Evolutionary conservation across 352 stramenopile species (phyloP).

Genomic region (Pythium rishiriense): DNA sequence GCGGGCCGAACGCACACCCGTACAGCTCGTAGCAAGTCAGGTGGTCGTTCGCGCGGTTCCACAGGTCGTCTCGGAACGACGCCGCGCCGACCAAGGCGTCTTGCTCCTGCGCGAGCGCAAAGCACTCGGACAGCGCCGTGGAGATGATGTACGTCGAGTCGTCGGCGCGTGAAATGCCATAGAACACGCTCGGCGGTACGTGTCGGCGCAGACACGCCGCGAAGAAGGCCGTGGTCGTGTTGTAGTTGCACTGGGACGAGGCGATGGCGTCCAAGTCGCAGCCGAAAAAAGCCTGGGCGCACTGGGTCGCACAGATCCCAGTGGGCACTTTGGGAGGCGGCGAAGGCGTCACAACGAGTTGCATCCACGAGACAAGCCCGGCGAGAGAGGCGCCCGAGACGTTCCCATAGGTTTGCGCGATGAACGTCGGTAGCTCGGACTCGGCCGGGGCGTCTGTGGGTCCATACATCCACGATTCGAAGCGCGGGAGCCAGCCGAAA

Average conservation of each 20-base stretch:
- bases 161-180: background rate
- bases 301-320: background rate
- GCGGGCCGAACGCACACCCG: slow-evolving; percentile 29
- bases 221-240: slow-evolving; percentile 4
- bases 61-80: slow-evolving; percentile 22
- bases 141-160: background rate
- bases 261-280: slow-evolving; percentile 7
- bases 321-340: slow-evolving; percentile 1
- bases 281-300: background rate
- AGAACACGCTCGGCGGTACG: slow-evolving; percentile 16
- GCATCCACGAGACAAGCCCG: background rate
- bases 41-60: slow-evolving; percentile 20
- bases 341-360: background rate
- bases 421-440: background rate
- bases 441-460: background rate
- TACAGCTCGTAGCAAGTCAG: slow-evolving; percentile 28
- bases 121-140: slow-evolving; percentile 9
- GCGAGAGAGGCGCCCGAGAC: background rate
- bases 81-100: background rate
- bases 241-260: slow-evolving; percentile 15
- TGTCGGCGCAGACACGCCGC: slow-evolving; percentile 8
- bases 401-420: slow-evolving; percentile 10
- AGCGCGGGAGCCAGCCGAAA: slow-evolving; percentile 19
- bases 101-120: background rate
- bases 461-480: background rate